A percentile compares a stretch with the other conserved stretches of the same genome.
Evolutionary conservation across 768 basidiomycete species (phyloP).

Genomic region (Hebeloma cylindrosporum): DNA sequence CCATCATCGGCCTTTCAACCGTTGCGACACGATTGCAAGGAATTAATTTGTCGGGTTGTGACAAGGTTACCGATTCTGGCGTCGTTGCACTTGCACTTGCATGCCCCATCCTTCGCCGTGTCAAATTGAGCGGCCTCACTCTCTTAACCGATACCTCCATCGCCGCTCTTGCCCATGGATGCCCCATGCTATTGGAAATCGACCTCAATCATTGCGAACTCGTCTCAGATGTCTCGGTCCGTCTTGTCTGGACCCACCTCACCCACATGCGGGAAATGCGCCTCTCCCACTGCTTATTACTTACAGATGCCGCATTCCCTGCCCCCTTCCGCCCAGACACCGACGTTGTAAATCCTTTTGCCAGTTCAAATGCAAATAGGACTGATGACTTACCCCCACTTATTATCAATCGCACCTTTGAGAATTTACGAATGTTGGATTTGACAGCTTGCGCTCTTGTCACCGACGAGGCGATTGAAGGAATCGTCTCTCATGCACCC

Average conservation of each 20-base stretch:
- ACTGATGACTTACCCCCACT: slow-evolving; percentile 61
- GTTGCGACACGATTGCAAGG: slow-evolving; percentile 82
- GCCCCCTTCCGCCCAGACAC: slow-evolving; percentile 50
- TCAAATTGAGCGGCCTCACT: slow-evolving; percentile 83
- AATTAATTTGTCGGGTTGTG: slow-evolving; percentile 87
- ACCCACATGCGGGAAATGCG: slow-evolving; percentile 89
- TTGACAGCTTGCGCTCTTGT: slow-evolving; percentile 81
- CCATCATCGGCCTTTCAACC: slow-evolving; percentile 68
- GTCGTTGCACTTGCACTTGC: slow-evolving; percentile 72
- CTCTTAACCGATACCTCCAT: slow-evolving; percentile 76
- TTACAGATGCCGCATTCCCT: slow-evolving; percentile 89
- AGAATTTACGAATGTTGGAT: slow-evolving; percentile 91
- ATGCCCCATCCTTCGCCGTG: slow-evolving; percentile 79
- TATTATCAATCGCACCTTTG: slow-evolving; percentile 62
- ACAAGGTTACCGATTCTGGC: slow-evolving; percentile 73
- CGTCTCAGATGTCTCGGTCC: slow-evolving; percentile 75
- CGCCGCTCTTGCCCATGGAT: slow-evolving; percentile 70
- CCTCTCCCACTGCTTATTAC: slow-evolving; percentile 71
- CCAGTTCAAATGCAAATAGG: slow-evolving; percentile 30
- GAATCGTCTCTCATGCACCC: slow-evolving; percentile 77
- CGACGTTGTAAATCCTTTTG: slow-evolving; percentile 44
- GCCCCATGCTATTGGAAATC: slow-evolving; percentile 88
- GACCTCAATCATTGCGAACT: slow-evolving; percentile 84
- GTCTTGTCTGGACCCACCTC: slow-evolving; percentile 81
- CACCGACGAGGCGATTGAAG: slow-evolving; percentile 82